A percentile compares a stretch with the other conserved stretches of the same genome.
These are phyloP conservation scores for Microcyclospora tardicrescens DNA, from an alignment of 2,329 filamentous ascomycete genomes.

Conservation along the genomic window DNA sequence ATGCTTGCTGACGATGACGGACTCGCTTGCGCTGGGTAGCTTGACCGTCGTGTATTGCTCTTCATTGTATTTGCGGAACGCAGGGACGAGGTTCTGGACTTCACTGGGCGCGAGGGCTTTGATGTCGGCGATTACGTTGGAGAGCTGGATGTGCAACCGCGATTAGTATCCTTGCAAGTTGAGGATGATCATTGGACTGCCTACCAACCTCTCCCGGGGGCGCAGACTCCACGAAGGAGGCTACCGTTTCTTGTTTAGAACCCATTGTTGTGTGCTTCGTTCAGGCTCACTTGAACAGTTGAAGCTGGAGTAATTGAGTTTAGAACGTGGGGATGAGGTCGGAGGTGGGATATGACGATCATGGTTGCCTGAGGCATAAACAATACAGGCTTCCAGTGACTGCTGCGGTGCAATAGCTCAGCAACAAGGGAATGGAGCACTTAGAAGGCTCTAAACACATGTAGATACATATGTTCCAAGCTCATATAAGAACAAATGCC, in stretches of 20 bases:
- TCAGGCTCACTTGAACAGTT: too few relatives aligned
- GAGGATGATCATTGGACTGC: conserved; percentile 6
- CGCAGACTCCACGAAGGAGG: conserved; percentile 84
- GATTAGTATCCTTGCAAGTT: conserved; percentile 4
- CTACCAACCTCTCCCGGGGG: conserved; percentile 82
- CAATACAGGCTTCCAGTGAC: too few relatives aligned
- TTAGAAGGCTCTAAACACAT: too few relatives aligned
- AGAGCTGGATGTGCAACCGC: conserved; percentile 46
- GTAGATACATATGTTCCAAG: too few relatives aligned
- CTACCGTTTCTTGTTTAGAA: conserved; percentile 26
- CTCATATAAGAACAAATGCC: too few relatives aligned
- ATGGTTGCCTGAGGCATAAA: too few relatives aligned
- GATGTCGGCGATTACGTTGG: conserved; percentile 84
- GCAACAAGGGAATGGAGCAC: too few relatives aligned
- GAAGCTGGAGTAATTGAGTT: too few relatives aligned
- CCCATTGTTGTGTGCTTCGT: conserved; percentile 9
- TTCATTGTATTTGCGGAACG: conserved; percentile 92
- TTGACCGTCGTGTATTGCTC: conserved; percentile 82
- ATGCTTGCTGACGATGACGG: conserved; percentile 73
- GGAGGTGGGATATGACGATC: too few relatives aligned
- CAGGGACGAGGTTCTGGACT: conserved; percentile 60
- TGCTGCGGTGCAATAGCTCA: too few relatives aligned
- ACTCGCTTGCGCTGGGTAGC: conserved; percentile 70
- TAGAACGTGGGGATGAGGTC: too few relatives aligned
- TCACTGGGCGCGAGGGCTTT: conserved; percentile 66